Evolutionary conservation across 352 stramenopile species (phyloP).

Genomic region (Phytophthora brassicae): DNA sequence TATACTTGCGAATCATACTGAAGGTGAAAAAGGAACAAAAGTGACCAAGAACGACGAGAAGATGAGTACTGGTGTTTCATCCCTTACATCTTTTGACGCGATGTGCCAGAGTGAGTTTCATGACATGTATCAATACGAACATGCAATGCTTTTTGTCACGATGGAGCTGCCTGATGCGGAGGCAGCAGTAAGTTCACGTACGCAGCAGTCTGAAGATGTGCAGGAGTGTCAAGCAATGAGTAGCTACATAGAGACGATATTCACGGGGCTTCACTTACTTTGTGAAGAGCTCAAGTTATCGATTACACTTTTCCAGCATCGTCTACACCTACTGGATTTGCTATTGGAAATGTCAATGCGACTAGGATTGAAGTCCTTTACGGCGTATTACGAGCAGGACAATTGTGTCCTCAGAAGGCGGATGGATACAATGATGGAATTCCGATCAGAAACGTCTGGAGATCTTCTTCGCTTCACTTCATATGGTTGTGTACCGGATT

Average conservation of each 20-base stretch:
- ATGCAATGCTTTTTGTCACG: slow-evolving; percentile 42
- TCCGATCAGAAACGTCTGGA: not conserved
- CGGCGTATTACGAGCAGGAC: slow-evolving; percentile 57
- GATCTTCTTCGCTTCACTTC: slow-evolving; percentile 26
- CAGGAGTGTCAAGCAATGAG: slow-evolving; percentile 3
- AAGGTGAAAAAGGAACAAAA: not conserved
- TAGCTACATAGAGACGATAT: slow-evolving; percentile 29
- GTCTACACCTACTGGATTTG: slow-evolving; percentile 41
- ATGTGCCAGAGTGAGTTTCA: slow-evolving; percentile 51
- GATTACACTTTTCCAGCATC: slow-evolving; percentile 24
- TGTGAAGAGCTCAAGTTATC: slow-evolving; percentile 76
- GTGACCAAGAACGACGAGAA: not conserved
- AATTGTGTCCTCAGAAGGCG: slow-evolving; percentile 23
- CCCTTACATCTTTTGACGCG: slow-evolving; percentile 36
- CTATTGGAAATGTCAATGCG: slow-evolving; percentile 37
- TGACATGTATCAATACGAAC: slow-evolving; percentile 42
- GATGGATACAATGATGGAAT: not conserved
- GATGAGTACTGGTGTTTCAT: slow-evolving; percentile 2
- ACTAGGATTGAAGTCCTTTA: slow-evolving; percentile 37
- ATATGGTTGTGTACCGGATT: slow-evolving; percentile 46
- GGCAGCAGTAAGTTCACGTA: not conserved
- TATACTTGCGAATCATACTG: slow-evolving; percentile 14
- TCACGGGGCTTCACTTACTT: slow-evolving; percentile 62
- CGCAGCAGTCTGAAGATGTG: not conserved
- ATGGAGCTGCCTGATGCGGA: slow-evolving; percentile 29